phyloP scores from a whole-genome alignment of 805 yeast genomes.

The Grigorovia jiainica region DNA sequence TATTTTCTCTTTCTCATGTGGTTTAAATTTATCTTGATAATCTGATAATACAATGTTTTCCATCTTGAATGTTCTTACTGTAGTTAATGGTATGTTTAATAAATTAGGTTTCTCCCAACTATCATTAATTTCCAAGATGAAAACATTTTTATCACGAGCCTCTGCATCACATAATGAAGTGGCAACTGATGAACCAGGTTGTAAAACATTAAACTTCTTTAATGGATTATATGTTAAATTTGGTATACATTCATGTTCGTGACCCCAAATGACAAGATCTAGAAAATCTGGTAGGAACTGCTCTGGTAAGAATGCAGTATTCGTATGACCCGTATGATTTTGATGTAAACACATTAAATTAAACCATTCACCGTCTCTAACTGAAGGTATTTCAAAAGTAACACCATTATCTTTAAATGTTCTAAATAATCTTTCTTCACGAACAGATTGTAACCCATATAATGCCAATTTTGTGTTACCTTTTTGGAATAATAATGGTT shows the following conservation, averaged over 20 bases:
- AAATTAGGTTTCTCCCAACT: slow-evolving; percentile 52
- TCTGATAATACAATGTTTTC: slow-evolving; percentile 47
- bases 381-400: slow-evolving; percentile 62
- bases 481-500: slow-evolving; percentile 74
- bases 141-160: slow-evolving; percentile 62
- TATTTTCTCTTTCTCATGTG: slow-evolving; percentile 56
- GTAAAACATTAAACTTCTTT: slow-evolving; percentile 67
- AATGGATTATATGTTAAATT: slow-evolving; percentile 45
- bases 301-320: slow-evolving; percentile 79
- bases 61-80: slow-evolving; percentile 80
- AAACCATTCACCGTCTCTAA: slow-evolving; percentile 61
- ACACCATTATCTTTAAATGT: slow-evolving; percentile 76
- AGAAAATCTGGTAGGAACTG: slow-evolving; percentile 70
- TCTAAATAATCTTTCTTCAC: slow-evolving; percentile 81
- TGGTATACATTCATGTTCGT: slow-evolving; percentile 90
- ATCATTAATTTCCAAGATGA: slow-evolving; percentile 53
- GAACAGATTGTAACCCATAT: slow-evolving; percentile 78
- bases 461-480: slow-evolving; percentile 76
- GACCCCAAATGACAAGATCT: slow-evolving; percentile 91
- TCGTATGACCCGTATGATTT: slow-evolving; percentile 74
- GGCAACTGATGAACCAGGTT: slow-evolving; percentile 91
- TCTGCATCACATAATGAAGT: slow-evolving; percentile 86
- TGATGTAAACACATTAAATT: slow-evolving; percentile 84
- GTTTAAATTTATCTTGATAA: slow-evolving; percentile 40
- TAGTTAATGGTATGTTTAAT: slow-evolving; percentile 31